Evolutionary conservation across 2,329 filamentous ascomycete species (phyloP), one percentile per base, ranked within the genome.

Genomic region (Alternaria gansuensis): DNA sequence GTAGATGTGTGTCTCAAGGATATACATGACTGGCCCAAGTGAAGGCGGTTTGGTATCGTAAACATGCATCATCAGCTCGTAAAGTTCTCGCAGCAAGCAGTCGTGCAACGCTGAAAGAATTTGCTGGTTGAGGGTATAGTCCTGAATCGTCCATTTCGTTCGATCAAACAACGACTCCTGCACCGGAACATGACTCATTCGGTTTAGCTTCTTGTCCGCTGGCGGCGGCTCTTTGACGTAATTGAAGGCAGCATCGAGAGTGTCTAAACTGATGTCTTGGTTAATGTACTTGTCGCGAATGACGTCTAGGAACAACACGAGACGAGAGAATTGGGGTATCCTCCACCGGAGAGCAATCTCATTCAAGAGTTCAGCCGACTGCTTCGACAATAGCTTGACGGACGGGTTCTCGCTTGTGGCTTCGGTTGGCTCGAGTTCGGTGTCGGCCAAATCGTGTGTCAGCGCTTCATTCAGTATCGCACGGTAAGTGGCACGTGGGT

Each of bases 341-440:
- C 95, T 89, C 95, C 95, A 99, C 70, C 93, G 88, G 62, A 92
- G 82, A 59, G 90, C 91, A 57, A 97, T 84, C 76, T 98, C 94
- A 60, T 90, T 90, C 62, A 99, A 79, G 44, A 99, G 81, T 55
- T 97, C 93, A 48, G 87, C 85, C 2, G 92, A 95, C 62, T 90
- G 87, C 68, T 89, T 91, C 1, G 92, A 95, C 21, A 89, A 71
- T 21, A 89, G 65, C 62, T 84, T 86, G 60, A 83, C 79, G 2
- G 82, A 77, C 8, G 81, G 79, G 1, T 73, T 68, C 5, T 84
- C 84, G 5, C 81, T 81, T 10, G 78, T 81, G 13, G 80, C 79
- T 61, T 82, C 81, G 9, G 79, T 78, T 24, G 81, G 78, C 61
- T 85, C 80, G 33, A 84, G 75, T 29, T 84, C 81, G 14, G 82